Conservation (phyloP, 331 rosid species). For the Quercus tomentella region DNA sequence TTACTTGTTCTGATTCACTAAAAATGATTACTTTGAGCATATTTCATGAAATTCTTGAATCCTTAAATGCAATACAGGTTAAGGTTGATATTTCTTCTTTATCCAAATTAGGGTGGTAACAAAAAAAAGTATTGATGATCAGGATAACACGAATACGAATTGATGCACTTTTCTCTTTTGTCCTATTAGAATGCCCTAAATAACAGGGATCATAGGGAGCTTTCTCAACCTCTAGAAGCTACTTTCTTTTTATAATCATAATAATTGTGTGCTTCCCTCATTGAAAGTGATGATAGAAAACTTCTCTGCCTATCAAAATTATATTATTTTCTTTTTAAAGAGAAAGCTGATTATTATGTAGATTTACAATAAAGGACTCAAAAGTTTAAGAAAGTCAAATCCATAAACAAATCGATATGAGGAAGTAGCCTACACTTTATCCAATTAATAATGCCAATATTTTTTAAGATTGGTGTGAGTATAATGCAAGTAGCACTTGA, state of each 20-base stretch:
- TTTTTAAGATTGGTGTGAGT: background rate
- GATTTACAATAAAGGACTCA: constrained; percentile 1
- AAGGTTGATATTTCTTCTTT: constrained; percentile 3
- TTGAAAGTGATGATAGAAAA: constrained; percentile 9
- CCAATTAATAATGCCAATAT: background rate
- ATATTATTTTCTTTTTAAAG: background rate
- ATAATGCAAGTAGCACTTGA: too few species aligned
- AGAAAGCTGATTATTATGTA: background rate
- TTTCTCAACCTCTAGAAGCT: constrained; percentile 21
- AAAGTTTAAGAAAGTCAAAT: constrained; percentile 20
- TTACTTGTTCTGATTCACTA: constrained; percentile 18
- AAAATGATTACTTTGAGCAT: constrained; percentile 17
- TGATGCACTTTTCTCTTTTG: constrained; percentile 8
- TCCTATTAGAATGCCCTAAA: constrained; percentile 29
- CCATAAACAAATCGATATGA: background rate
- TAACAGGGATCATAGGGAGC: constrained; percentile 11
- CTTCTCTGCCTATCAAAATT: background rate
- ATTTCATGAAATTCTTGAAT: constrained; percentile 22
- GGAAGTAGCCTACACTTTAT: background rate
- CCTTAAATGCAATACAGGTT: background rate
- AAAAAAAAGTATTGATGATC: constrained; percentile 8
- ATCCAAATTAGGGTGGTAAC: constrained; percentile 2
- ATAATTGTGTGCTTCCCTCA: background rate
- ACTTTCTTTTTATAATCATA: background rate
- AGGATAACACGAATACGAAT: constrained; percentile 15